Base-by-base conservation (phyloP, 2,329 filamentous ascomycete species). In the Phaeosphaeria sp. region DNA sequence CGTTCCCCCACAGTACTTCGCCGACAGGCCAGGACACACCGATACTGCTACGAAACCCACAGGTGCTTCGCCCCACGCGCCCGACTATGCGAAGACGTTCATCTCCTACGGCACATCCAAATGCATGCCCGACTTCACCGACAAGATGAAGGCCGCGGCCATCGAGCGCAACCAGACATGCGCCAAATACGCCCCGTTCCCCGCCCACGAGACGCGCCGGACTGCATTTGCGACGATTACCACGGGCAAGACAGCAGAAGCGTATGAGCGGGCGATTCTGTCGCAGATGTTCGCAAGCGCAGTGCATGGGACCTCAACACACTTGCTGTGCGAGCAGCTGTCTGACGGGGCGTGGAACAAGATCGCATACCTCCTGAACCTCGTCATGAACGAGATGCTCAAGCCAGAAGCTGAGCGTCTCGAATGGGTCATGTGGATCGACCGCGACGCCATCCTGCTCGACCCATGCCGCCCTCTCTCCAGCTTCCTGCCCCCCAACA, bases 321-420 rank as follows among this genome's bases (percentile, higher is more conserved):
- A 79, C 52, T 69, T 82, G 4, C 66, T 82, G 18, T 78, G 78
- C 13, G 70, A 79, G 36, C 59, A 73, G 5, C 67, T 82, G 1
- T 66, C 80, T 15, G 78, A 80, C 49, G 77, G 78, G 46, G 72
- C 78, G 6, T 82, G 80, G 79, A 79, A 75, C 48, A 82, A 82
- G 51, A 74, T 75, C 3, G 80, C 78, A 1, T 80, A 80, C 58
- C 75, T 82, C n/a, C 69, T 81, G 6, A 73, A 74, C 11, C 65
- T 80, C 10, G 59, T 80, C 11, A 65, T 80, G 49, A 56, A 59
- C 17, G 63, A 50, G 62, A 69, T 80, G 57, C 58, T 71, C 7
- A 78, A 79, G 56, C 77, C 78, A 0, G 69, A 72, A n/a, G 63
- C 63, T 17, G 69, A 78, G 49, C 67, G 78, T 5, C 63, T 80